Conservation (phyloP, 257 asterid species). For the Penstemon newberryi region DNA sequence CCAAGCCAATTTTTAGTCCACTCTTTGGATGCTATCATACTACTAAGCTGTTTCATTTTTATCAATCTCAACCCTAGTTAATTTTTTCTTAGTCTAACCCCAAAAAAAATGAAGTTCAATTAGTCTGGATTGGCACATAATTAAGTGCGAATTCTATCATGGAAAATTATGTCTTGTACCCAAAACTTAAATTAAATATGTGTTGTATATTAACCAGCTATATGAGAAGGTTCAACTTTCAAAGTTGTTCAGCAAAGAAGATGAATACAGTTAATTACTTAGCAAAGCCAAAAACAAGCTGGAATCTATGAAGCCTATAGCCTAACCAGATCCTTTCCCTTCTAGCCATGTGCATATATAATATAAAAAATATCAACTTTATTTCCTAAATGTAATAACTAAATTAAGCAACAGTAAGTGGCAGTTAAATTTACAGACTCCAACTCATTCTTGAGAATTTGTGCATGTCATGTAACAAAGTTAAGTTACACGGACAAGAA, state of each 20-base stretch:
- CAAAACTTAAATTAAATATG: too few species aligned
- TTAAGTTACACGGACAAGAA: background rate
- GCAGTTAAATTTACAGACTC: background rate
- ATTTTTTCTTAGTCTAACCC: too few species aligned
- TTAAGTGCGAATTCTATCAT: too few species aligned
- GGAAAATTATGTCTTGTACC: too few species aligned
- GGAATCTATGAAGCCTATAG: background rate
- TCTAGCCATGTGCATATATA: constrained; percentile 1
- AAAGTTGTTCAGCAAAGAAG: background rate
- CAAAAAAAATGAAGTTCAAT: too few species aligned
- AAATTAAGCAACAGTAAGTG: background rate
- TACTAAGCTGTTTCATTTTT: too few species aligned
- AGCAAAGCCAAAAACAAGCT: background rate
- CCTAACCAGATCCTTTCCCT: background rate
- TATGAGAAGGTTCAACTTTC: background rate
- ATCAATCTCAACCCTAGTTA: too few species aligned
- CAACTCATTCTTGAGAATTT: constrained; percentile 17
- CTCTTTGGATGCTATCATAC: too few species aligned
- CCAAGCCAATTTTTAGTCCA: too few species aligned
- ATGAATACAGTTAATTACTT: background rate
- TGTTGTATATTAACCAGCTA: too few species aligned
- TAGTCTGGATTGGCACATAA: too few species aligned
- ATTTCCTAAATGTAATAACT: background rate
- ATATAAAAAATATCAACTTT: background rate
- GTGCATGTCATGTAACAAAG: background rate